Conservation (phyloP, 352 stramenopile genomes). For the Pythium volutum region DNA sequence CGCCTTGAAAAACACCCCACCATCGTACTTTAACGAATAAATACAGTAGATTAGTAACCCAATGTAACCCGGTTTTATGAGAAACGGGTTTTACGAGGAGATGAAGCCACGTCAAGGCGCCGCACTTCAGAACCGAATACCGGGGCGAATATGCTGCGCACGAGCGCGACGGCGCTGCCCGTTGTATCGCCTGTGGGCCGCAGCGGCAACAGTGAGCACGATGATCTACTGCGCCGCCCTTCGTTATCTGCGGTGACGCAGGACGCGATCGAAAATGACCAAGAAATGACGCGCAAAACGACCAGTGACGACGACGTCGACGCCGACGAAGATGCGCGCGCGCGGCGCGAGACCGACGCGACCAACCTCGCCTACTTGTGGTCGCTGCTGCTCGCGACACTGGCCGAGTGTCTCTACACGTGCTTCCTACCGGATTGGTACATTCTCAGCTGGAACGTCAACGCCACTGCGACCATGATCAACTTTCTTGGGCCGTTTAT, state of each 20-base stretch:
- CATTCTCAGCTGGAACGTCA: slow-evolving; percentile 38
- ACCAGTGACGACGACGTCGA: slow-evolving; percentile 1
- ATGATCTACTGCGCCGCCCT: not conserved
- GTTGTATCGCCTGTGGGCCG: not conserved
- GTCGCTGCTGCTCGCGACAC: slow-evolving; percentile 59
- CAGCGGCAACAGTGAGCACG: not conserved
- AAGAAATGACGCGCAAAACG: slow-evolving; percentile 5
- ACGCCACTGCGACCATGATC: slow-evolving; percentile 63
- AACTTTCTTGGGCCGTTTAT: slow-evolving; percentile 78
- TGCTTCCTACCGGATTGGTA: slow-evolving; percentile 65
- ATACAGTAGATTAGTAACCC: slow-evolving; percentile 11
- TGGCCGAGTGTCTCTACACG: slow-evolving; percentile 77
- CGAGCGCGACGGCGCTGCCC: slow-evolving; percentile 15
- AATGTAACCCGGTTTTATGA: slow-evolving; percentile 5
- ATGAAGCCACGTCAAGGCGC: slow-evolving; percentile 14
- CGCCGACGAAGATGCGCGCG: slow-evolving; percentile 17
- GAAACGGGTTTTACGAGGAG: not conserved
- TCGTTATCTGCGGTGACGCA: slow-evolving; percentile 1
- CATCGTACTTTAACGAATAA: slow-evolving; percentile 18
- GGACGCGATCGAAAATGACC: not conserved
- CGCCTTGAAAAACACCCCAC: slow-evolving; percentile 20
- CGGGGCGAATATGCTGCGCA: slow-evolving; percentile 9
- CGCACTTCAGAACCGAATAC: slow-evolving; percentile 7
- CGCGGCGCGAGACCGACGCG: slow-evolving; percentile 31
- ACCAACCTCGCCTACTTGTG: slow-evolving; percentile 62